Evolutionary conservation across 106 monocot genomes (phyloP).

Genomic region (Dendrobium chrysotoxum): DNA sequence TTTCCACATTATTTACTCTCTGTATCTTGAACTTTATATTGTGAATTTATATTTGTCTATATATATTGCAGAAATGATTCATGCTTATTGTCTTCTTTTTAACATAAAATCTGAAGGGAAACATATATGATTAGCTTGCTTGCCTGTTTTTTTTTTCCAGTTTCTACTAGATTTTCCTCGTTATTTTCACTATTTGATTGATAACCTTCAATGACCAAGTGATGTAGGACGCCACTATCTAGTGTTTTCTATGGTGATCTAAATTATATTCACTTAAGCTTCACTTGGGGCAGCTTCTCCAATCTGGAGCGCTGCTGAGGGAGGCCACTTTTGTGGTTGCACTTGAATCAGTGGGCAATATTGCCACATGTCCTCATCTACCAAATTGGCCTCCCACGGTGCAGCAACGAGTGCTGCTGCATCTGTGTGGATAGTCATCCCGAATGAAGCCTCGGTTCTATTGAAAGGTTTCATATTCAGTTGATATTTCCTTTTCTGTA

Average conservation of each 20-base stretch:
- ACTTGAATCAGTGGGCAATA: neutral
- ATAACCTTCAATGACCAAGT: neutral
- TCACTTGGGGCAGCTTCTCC: neutral
- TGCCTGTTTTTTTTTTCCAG: neutral
- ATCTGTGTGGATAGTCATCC: neutral
- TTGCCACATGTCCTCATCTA: neutral
- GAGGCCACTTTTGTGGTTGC: neutral
- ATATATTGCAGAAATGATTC: neutral
- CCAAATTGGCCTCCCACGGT: too few relatives aligned
- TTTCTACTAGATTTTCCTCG: neutral
- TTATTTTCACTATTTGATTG: neutral
- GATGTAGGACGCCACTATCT: neutral
- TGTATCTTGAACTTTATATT: neutral
- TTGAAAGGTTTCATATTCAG: neutral
- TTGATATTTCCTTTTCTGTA: constrained; percentile 19
- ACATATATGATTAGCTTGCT: neutral
- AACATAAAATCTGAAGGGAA: neutral
- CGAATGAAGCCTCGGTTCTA: neutral
- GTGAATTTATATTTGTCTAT: neutral
- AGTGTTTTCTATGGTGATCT: neutral
- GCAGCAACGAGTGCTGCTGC: neutral
- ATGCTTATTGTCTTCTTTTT: neutral
- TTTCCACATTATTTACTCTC: neutral
- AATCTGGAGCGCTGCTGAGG: neutral
- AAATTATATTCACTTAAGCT: neutral